These are phyloP conservation scores for Lactarius sanguifluus DNA, from an alignment of 768 basidiomycete genomes.

Conservation along the genomic window DNA sequence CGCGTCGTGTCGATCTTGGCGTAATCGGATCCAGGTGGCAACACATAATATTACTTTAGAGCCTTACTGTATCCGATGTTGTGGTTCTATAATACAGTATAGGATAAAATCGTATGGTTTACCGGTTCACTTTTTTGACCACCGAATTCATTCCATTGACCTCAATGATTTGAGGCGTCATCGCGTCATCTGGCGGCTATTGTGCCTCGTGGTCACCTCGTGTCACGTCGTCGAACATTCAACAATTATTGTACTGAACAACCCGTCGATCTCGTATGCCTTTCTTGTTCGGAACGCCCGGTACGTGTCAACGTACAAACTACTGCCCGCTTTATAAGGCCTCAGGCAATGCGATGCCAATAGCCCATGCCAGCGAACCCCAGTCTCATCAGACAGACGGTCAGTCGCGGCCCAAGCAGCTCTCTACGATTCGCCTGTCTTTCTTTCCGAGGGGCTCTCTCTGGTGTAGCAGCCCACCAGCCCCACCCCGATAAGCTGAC, in stretches of 20 bases:
- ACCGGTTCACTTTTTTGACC: background rate
- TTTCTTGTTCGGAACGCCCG: background rate
- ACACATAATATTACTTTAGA: background rate
- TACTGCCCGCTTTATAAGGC: background rate
- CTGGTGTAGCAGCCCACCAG: background rate
- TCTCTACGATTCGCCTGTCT: background rate
- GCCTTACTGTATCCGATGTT: background rate
- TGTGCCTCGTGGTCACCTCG: background rate
- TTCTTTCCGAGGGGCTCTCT: background rate
- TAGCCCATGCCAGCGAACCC: background rate
- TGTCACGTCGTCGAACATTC: background rate
- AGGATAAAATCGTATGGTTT: background rate
- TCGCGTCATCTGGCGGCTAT: background rate
- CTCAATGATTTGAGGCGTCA: background rate
- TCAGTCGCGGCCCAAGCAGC: background rate
- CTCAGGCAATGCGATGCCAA: background rate
- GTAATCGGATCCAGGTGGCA: background rate
- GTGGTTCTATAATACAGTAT: background rate
- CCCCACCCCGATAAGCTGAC: conserved; percentile 33
- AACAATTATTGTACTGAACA: background rate
- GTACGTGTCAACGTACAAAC: background rate
- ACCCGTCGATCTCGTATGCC: background rate
- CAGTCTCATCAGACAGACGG: background rate
- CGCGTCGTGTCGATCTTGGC: background rate
- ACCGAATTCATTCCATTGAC: background rate